Evolutionary conservation across 2,329 filamentous ascomycete species (phyloP), one percentile per base, ranked within the genome.

Genomic region (Epichloe sp.): DNA sequence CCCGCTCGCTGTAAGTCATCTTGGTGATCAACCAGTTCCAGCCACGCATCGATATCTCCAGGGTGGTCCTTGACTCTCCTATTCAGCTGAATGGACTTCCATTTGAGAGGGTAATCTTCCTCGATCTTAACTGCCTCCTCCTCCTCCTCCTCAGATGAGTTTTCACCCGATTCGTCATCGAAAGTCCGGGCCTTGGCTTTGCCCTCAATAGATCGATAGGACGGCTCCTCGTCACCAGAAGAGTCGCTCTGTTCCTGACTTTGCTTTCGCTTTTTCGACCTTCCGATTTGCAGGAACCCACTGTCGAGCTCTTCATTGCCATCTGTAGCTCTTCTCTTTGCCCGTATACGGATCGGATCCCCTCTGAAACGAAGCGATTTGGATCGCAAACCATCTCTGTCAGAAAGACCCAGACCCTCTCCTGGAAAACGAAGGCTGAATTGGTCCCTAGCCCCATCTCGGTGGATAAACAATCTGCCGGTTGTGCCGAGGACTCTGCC

Each of bases 11-110:
- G 68, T 51, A 94, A 71, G 2, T 67, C 65, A 54, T 88, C 81
- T 67, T 97, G 91, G 54, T 95, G 82, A 7, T 81, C 70, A 44
- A 91, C 84, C n/a, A 96, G 73, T 38, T 79, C 74, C 15, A 94
- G 65, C 91, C 91, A 97, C 17, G 80, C 74, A 42, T 81, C 70
- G 19, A 86, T 72, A 59, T 94, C 78, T 5, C 74, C 65, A 1
- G 89, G 87, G 21, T 79, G 65, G 1, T 83, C 72, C 51, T 84
- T 81, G 36, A 88, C 80, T 34, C 65, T 74, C 12, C 76, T 78
- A 3, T 77, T 79, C 7, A 96, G 71, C 48, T 82, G 71, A 0
- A 83, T 72, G 14, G 80, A 80, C 52, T 69, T 76, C 60, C 74
- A 68, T 44, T 71, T 78, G 3, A 77, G 63, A 2, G 75, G 71